Base-by-base conservation (phyloP, 2,329 filamentous ascomycete genomes). In the Saccharata proteae region DNA sequence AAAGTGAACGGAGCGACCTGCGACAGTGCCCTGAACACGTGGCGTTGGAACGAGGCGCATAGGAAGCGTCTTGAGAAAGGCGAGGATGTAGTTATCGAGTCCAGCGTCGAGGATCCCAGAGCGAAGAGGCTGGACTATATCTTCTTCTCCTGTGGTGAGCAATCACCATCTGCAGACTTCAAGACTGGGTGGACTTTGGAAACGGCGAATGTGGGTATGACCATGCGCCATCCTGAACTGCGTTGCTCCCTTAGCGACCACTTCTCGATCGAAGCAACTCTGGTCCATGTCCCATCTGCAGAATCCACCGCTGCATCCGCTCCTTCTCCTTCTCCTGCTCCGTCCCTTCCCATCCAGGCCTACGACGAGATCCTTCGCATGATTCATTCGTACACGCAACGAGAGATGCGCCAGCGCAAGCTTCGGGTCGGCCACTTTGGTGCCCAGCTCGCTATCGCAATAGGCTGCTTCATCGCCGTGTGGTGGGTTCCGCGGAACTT, bases 91-190 rank as follows among this genome's bases (percentile, higher is more conserved):
- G 54, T 63, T 4, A 65, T 93, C 5, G 64, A 78, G n/a, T 67
- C 70, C 0, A 67, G 77, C 27, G 71, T 72, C 0, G 56, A 65
- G 3, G 86, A 94, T 49, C 74, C 73, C 0, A 66, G 64, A 15
- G 88, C 80, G n/a, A 88, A 93, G 54, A 68, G 90, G 14, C 69
- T 96, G 28, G 90, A 98, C 58, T 98, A 98, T 57, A 80, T 98
- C 47, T 96, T 98, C 57, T 77, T 83, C 43, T 49, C 50, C 39
- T 48, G 47, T 32, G 49, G 44, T 20, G 39, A 38, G 17, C 41
- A 40, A 11, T 47, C 43, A 9, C 31, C 58, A 36, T 33, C 43
- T 10, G 26, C 38, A 4, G 40, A 44, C 13, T 40, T 46, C 25
- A 41, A 43, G 2, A 37, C 44, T n/a, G 55, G 57, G 35, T 94